Evolutionary conservation across 345 rosid genomes (phyloP).

Genomic region (Theobroma cacao): DNA sequence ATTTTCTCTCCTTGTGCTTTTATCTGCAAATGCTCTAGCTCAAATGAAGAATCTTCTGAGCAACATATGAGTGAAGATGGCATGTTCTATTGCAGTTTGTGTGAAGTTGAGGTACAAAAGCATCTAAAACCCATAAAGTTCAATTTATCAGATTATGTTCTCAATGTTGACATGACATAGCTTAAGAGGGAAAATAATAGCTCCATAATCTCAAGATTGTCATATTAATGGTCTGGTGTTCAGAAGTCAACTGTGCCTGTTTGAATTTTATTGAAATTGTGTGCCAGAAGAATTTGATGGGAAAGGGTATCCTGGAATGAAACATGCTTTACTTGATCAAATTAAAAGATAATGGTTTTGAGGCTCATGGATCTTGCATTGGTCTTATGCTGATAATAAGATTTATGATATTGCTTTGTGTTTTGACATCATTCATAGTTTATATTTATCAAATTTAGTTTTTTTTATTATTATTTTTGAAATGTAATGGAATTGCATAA

Average conservation of each 20-base stretch:
- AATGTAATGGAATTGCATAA: too few relatives aligned
- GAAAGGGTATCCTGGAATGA: neutral
- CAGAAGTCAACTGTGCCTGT: neutral
- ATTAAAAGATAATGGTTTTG: neutral
- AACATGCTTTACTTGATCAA: neutral
- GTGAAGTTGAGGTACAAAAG: slow-evolving; percentile 87
- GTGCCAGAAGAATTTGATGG: neutral
- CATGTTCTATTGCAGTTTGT: slow-evolving; percentile 95
- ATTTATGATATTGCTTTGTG: neutral
- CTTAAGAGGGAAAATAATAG: neutral
- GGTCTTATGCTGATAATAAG: neutral
- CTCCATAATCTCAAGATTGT: neutral
- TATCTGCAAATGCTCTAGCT: slow-evolving; percentile 51
- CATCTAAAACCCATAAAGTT: slow-evolving; percentile 1
- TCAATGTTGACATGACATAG: neutral
- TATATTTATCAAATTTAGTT: slow-evolving; percentile 7
- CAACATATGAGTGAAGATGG: slow-evolving; percentile 87
- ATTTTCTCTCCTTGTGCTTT: slow-evolving; percentile 67
- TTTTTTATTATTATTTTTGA: too few relatives aligned
- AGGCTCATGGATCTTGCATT: neutral
- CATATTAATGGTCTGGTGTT: neutral
- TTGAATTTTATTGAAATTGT: neutral
- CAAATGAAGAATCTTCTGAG: slow-evolving; percentile 60
- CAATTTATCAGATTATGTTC: neutral
- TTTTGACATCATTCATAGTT: neutral